Percentiles rank a stretch among this genome's conserved stretches.
Conservation (phyloP, 108 stramenopile genomes). For the Aurantiochytrium sp. region DNA sequence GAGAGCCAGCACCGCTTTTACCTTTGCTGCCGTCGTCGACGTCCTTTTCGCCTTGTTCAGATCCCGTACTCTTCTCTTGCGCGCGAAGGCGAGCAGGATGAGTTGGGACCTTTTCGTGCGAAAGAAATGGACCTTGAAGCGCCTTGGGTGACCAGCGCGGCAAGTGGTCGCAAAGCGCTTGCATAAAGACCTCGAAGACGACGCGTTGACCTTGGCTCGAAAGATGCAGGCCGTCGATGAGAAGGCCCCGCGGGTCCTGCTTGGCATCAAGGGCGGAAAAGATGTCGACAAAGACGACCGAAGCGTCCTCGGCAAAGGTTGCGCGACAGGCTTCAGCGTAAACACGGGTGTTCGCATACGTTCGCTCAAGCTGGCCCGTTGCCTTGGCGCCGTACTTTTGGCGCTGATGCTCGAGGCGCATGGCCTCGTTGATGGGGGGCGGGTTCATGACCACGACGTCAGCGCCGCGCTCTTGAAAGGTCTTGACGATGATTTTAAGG, state of each 20-base stretch:
- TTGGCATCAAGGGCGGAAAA: not conserved
- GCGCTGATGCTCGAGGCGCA: conserved; percentile 7
- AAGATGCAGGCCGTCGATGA: not conserved
- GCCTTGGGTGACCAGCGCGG: not conserved
- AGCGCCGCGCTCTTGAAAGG: not conserved
- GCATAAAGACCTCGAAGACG: not conserved
- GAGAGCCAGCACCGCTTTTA: no score
- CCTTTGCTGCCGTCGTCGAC: no score
- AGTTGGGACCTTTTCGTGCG: no score
- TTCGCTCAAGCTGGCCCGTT: not conserved
- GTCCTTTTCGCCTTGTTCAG: no score
- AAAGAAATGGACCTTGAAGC: no score
- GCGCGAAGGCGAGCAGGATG: no score
- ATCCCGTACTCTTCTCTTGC: no score
- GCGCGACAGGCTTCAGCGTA: not conserved
- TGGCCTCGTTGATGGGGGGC: not conserved
- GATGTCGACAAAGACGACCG: not conserved
- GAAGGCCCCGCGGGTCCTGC: not conserved
- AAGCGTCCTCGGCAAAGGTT: not conserved
- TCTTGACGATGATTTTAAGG: not conserved
- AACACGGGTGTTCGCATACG: not conserved
- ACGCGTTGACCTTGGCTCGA: not conserved
- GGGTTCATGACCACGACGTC: not conserved
- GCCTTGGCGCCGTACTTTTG: not conserved
- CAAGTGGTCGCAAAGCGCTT: not conserved